A percentile compares a stretch with the other conserved stretches of the same genome.
These are phyloP conservation scores for Pythium chondricola DNA, from an alignment of 352 stramenopile genomes.

Conservation along the genomic window DNA sequence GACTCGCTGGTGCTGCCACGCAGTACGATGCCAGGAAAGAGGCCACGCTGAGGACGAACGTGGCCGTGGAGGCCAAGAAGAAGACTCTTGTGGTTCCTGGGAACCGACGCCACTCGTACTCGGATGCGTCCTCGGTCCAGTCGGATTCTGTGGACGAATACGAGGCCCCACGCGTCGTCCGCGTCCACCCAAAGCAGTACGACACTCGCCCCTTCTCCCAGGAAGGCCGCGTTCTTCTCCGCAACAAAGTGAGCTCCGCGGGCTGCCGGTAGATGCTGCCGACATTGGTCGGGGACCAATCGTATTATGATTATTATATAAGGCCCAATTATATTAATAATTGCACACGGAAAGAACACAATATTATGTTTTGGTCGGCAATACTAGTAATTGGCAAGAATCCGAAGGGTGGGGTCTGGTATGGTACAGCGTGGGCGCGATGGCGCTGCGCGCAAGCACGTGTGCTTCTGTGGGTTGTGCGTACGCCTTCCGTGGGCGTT, in stretches of 20 bases:
- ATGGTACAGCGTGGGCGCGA: no score
- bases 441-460: no score
- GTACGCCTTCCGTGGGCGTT: no score
- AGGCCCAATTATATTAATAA: no score
- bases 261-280: conserved; percentile 27
- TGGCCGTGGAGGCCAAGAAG: conserved; percentile 5
- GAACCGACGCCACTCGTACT: conserved; percentile 40
- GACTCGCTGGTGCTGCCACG: conserved; percentile 19
- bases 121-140: conserved; percentile 17
- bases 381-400: no score
- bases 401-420: no score
- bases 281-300: not conserved
- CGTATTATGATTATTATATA: not conserved
- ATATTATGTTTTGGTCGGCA: no score
- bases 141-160: conserved; percentile 8
- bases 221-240: conserved; percentile 30
- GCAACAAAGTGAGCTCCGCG: conserved; percentile 44
- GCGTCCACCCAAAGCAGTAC: conserved; percentile 59
- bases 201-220: conserved; percentile 45
- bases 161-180: conserved; percentile 34
- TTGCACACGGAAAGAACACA: no score
- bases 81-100: no score
- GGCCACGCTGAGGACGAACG: conserved; percentile 5
- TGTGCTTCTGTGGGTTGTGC: no score
- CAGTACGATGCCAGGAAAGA: no score